These are phyloP conservation scores for Fonsecaea multimorphosa DNA, from an alignment of 2,329 filamentous ascomycete genomes.

Conservation along the genomic window DNA sequence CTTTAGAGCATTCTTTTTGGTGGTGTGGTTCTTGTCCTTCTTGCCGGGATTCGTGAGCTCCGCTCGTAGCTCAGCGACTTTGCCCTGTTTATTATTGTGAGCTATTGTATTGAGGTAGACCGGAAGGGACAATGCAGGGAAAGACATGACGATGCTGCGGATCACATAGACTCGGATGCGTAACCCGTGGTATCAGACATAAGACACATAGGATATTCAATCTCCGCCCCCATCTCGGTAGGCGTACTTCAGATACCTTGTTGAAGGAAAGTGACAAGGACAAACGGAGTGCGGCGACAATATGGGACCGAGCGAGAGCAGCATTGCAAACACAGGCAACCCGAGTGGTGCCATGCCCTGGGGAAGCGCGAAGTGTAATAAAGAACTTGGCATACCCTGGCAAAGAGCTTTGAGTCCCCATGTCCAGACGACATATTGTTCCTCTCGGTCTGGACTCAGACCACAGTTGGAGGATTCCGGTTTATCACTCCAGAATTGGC, in stretches of 20 bases:
- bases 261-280: background rate
- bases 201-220: background rate
- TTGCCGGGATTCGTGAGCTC: conserved; percentile 93
- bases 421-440: conserved; percentile 68
- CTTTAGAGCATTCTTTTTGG: conserved; percentile 97
- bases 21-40: conserved; percentile 95
- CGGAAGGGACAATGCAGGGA: background rate
- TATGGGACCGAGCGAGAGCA: conserved; percentile 24
- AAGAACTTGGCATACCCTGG: conserved; percentile 72
- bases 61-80: conserved; percentile 93
- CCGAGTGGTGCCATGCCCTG: background rate
- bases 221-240: background rate
- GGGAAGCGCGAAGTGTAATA: conserved; percentile 24
- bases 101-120: conserved; percentile 4
- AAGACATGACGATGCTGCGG: background rate
- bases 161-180: background rate
- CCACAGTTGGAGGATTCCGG: background rate
- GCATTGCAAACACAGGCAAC: conserved; percentile 28
- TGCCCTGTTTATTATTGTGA: conserved; percentile 73
- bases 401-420: conserved; percentile 99
- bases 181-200: background rate
- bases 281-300: background rate
- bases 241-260: background rate
- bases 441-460: background rate
- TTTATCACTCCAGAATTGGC: conserved; percentile 7